These are phyloP conservation scores for Sporisorium sorghi DNA, from an alignment of 1,284 basidiomycete species.

Conservation along the genomic window DNA sequence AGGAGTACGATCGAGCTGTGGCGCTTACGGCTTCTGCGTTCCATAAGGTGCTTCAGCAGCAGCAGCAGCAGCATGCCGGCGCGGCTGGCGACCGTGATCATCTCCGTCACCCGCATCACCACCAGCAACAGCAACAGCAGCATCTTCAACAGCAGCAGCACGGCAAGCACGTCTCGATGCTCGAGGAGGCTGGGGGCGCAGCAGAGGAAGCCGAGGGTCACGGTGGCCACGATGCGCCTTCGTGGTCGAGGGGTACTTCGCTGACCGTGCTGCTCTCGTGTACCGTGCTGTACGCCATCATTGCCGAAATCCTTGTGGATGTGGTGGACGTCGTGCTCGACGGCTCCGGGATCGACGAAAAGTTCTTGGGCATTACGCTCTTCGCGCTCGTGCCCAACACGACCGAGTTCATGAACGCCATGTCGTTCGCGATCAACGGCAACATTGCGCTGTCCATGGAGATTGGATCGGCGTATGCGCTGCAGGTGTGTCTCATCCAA, in stretches of 20 bases:
- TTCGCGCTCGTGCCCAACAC: slow-evolving; percentile 98
- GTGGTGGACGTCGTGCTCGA: slow-evolving; percentile 94
- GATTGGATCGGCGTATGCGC: slow-evolving; percentile 97
- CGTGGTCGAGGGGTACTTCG: slow-evolving; percentile 70
- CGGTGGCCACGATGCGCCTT: slow-evolving; percentile 93
- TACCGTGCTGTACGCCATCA: slow-evolving; percentile 92
- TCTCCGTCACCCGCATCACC: slow-evolving; percentile 24
- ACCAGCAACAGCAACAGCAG: slow-evolving; percentile 15
- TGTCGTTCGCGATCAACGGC: slow-evolving; percentile 96
- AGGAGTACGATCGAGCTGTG: slow-evolving; percentile 61
- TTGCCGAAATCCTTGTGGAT: slow-evolving; percentile 93
- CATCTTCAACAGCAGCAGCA: slow-evolving; percentile 18
- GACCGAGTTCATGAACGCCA: slow-evolving; percentile 99
- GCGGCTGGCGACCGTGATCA: slow-evolving; percentile 26
- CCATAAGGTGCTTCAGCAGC: slow-evolving; percentile 54
- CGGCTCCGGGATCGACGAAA: slow-evolving; percentile 95
- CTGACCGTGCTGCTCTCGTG: slow-evolving; percentile 72
- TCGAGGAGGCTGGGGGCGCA: slow-evolving; percentile 33
- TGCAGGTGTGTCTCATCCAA: slow-evolving; percentile 97
- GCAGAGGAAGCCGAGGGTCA: slow-evolving; percentile 73
- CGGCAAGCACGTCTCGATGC: slow-evolving; percentile 51
- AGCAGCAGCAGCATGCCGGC: slow-evolving; percentile 30
- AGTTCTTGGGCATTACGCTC: slow-evolving; percentile 94
- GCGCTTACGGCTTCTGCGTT: slow-evolving; percentile 61
- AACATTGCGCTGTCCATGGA: slow-evolving; percentile 97